Percentiles rank a stretch among this genome's conserved stretches.
These are phyloP conservation scores for Wallacemonas rigidus DNA, from an alignment of 208 protist genomes.

Conservation along the genomic window DNA sequence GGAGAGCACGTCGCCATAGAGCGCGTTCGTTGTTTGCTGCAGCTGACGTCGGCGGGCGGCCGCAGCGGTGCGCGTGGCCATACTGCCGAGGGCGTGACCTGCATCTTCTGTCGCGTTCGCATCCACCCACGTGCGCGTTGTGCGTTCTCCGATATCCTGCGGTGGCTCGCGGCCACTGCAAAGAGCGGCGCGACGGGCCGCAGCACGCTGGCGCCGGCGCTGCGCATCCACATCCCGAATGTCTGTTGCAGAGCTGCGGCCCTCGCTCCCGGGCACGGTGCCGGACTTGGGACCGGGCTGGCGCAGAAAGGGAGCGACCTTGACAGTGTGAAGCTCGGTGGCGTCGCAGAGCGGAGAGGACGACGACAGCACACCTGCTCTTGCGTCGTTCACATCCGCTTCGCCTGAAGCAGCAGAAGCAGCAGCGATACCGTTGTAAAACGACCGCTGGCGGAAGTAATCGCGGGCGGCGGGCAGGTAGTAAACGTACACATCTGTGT, in stretches of 20 bases:
- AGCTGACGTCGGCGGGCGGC: conserved; percentile 5
- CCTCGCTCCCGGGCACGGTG: neutral
- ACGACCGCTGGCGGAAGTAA: conserved; percentile 12
- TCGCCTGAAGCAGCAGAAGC: no score
- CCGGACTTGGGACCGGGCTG: conserved; percentile 11
- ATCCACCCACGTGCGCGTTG: conserved; percentile 12
- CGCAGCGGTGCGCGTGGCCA: neutral
- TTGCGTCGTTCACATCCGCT: no score
- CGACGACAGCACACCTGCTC: no score
- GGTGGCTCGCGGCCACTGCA: conserved; percentile 7
- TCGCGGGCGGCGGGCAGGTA: conserved; percentile 42
- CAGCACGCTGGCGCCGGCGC: conserved; percentile 1
- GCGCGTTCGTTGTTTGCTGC: conserved; percentile 4
- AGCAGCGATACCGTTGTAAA: neutral
- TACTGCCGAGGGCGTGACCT: neutral
- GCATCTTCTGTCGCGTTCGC: conserved; percentile 13
- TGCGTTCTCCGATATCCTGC: neutral
- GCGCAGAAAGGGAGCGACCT: conserved; percentile 13
- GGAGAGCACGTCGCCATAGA: conserved; percentile 33
- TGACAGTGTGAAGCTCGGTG: conserved; percentile 3
- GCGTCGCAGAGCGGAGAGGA: neutral
- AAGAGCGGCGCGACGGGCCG: neutral
- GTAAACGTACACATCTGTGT: conserved; percentile 31
- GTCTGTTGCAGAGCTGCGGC: neutral
- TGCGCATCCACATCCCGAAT: conserved; percentile 1